These are phyloP conservation scores for Termitomyces sp. DNA, from an alignment of 768 basidiomycete genomes.

Conservation along the genomic window DNA sequence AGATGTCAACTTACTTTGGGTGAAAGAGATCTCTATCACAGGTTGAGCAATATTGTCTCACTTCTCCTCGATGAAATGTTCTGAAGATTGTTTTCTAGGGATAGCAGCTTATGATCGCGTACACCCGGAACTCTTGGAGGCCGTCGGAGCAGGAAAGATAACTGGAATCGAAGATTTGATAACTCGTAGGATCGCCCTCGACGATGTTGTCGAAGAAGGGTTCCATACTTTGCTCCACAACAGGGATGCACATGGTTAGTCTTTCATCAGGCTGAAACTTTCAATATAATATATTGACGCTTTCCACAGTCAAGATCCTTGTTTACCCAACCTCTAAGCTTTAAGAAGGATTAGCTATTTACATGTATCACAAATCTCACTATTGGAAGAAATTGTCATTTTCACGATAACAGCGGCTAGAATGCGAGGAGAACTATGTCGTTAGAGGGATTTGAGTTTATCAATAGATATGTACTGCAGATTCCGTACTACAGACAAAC, in stretches of 20 bases:
- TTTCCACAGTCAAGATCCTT: conserved; percentile 32
- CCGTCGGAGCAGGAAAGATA: conserved; percentile 35
- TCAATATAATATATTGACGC: neutral
- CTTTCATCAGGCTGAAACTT: neutral
- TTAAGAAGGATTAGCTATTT: too few species aligned
- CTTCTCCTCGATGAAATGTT: neutral
- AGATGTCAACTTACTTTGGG: conserved; percentile 31
- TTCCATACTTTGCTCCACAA: conserved; percentile 35
- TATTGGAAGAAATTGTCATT: too few species aligned
- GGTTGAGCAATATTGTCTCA: conserved; percentile 22
- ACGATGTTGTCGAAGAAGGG: conserved; percentile 40
- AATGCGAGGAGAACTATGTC: neutral
- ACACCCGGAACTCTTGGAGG: conserved; percentile 33
- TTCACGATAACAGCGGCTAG: neutral
- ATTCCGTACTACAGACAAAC: neutral
- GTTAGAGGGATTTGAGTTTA: too few species aligned
- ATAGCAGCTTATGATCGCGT: conserved; percentile 34
- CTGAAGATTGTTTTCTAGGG: conserved; percentile 18
- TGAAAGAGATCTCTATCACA: conserved; percentile 34
- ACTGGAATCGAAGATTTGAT: conserved; percentile 35
- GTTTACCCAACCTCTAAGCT: conserved; percentile 20
- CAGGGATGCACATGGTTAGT: conserved; percentile 37
- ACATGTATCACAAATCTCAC: neutral
- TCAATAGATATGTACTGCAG: too few species aligned
- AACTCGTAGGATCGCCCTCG: conserved; percentile 35